phyloP scores from a whole-genome alignment of 2,329 filamentous ascomycete genomes.

The Aspergillus sp. region DNA sequence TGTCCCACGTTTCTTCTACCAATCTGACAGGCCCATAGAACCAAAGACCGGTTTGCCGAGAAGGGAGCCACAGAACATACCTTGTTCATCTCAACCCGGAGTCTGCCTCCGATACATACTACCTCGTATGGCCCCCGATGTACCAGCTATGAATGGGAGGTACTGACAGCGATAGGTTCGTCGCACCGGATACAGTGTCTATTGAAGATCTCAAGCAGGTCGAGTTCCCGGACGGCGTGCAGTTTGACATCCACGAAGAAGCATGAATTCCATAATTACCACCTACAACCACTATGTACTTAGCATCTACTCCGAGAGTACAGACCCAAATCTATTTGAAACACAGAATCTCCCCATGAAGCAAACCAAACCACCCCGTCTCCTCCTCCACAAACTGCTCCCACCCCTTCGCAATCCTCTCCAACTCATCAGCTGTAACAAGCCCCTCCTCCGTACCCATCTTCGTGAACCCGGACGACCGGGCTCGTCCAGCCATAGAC shows the following conservation, averaged over 20 bases:
- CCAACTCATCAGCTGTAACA: conserved; percentile 29
- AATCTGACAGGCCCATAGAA: conserved; percentile 1
- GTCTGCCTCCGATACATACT: conserved; percentile 14
- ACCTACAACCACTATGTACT: neutral
- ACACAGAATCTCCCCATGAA: conserved; percentile 40
- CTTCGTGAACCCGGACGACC: conserved; percentile 27
- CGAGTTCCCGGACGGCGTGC: conserved; percentile 11
- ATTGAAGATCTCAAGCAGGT: conserved; percentile 11
- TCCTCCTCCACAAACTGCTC: conserved; percentile 31
- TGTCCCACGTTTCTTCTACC: neutral
- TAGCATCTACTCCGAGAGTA: too few relatives aligned
- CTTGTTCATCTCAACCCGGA: conserved; percentile 14
- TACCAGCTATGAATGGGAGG: neutral
- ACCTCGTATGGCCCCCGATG: conserved; percentile 8
- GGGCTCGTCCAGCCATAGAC: conserved; percentile 30
- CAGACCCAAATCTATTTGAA: conserved; percentile 28
- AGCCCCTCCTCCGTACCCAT: conserved; percentile 28
- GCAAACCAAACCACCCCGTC: conserved; percentile 35
- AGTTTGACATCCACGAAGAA: conserved; percentile 8
- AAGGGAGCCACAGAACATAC: conserved; percentile 14
- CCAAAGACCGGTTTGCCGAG: conserved; percentile 6
- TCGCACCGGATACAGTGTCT: conserved; percentile 8
- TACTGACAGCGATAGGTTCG: conserved; percentile 4
- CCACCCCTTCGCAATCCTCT: conserved; percentile 33
- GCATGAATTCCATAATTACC: conserved; percentile 2